Conservation (phyloP, 2,329 filamentous ascomycete genomes). For the Tolypocladium tropicale region DNA sequence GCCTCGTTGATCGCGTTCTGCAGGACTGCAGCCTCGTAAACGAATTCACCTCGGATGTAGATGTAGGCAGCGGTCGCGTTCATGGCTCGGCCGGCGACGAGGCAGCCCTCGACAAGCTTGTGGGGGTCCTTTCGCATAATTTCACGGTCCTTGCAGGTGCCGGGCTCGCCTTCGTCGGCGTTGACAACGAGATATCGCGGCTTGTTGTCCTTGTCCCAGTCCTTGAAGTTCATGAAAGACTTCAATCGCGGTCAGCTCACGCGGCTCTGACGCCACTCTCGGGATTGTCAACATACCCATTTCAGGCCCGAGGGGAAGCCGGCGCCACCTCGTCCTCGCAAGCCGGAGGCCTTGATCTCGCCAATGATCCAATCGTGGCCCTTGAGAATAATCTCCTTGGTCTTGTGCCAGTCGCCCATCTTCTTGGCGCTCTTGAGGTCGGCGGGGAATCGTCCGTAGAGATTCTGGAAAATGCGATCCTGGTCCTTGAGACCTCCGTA, state of each 20-base stretch:
- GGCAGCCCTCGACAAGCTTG: slow-evolving; percentile 95
- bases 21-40: slow-evolving; percentile 86
- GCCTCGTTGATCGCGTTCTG: slow-evolving; percentile 97
- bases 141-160: slow-evolving; percentile 98
- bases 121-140: slow-evolving; percentile 99
- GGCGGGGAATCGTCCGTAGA: slow-evolving; percentile 86
- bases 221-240: slow-evolving; percentile 99
- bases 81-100: slow-evolving; percentile 95
- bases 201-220: slow-evolving; percentile 96
- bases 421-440: slow-evolving; percentile 93
- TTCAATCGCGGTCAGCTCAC: slow-evolving; percentile 24
- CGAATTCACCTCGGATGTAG: slow-evolving; percentile 98
- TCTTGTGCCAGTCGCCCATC: slow-evolving; percentile 99
- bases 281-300: slow-evolving; percentile 60
- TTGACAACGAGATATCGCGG: slow-evolving; percentile 97
- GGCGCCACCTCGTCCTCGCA: slow-evolving; percentile 91
- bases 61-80: slow-evolving; percentile 98
- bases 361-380: slow-evolving; percentile 98
- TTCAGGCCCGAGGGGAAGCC: slow-evolving; percentile 97
- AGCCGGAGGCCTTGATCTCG: slow-evolving; percentile 92
- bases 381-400: slow-evolving; percentile 95
- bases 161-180: slow-evolving; percentile 95
- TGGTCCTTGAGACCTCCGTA: slow-evolving; percentile 90
- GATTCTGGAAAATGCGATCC: slow-evolving; percentile 98
- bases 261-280: no score